phyloP scores from a whole-genome alignment of 257 asterid genomes.

The Penstemon eatonii region DNA sequence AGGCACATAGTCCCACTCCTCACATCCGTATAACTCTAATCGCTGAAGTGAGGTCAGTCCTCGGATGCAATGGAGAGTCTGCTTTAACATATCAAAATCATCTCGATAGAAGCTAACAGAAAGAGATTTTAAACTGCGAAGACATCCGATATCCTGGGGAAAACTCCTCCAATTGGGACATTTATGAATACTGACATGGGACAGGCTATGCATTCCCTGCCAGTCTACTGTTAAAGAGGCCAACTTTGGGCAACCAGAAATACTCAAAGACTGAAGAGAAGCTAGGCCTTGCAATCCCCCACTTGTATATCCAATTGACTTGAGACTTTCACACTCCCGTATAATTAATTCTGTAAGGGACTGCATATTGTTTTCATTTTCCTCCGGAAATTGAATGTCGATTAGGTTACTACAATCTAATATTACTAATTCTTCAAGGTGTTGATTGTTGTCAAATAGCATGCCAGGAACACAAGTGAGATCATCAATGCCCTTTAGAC shows the following conservation, averaged over 20 bases:
- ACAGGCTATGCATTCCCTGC: no score
- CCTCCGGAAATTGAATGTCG: no score
- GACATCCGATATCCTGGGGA: neutral
- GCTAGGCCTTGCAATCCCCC: neutral
- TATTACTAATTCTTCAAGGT: neutral
- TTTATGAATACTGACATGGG: neutral
- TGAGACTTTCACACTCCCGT: no score
- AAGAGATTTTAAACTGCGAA: neutral
- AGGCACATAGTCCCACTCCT: neutral
- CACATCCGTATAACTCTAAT: neutral
- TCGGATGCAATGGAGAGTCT: no score
- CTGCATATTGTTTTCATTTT: no score
- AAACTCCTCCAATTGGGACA: slow-evolving; percentile 10
- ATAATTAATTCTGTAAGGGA: no score
- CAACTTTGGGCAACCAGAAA: neutral
- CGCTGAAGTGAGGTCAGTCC: neutral
- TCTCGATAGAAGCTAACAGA: neutral
- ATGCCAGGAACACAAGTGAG: slow-evolving; percentile 16
- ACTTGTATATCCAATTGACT: no score
- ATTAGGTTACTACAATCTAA: neutral
- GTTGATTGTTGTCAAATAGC: neutral
- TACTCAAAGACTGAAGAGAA: neutral
- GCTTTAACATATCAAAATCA: no score
- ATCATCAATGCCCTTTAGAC: neutral
- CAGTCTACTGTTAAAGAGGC: neutral